Base-by-base conservation (phyloP, 805 yeast species). In the Cyberlindnera samutprakarnensis region DNA sequence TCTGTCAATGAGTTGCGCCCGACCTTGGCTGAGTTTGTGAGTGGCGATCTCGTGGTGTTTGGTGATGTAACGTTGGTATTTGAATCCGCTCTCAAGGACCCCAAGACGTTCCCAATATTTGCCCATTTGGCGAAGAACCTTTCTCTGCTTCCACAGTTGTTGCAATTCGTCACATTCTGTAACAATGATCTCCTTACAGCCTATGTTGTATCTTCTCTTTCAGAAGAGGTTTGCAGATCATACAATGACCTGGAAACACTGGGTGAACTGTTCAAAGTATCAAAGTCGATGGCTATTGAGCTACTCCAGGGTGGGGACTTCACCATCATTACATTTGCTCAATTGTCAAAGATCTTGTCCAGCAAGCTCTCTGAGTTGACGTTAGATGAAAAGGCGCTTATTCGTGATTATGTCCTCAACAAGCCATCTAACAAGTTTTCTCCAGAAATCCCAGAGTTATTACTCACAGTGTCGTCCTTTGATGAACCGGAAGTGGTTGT, bases 401-500 rank as follows among this genome's bases (percentile, higher is more conserved):
- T 59, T n/a, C 24, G 64, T 10, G 41, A 42, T 4, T 59, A 49
- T 38, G 36, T 59, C 4, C 39, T 53, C 6, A 42, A 51, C 2
- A 49, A 51, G 11, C 36, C 43, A 14, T 14, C 32, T 2, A 51
- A 51, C 33, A 62, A 59, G 36, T 63, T 52, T 31, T 44, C 49
- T 14, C 39, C 58, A 6, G 46, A 42, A 14, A 51, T 51, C 14
- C 49, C 57, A 6, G 38, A 40, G 13, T 44, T 60, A 17, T 43
- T 61, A 18, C 27, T 17, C 3, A 13, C 33, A 15, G 21, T 37
- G 21, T 25, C 36, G 17, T 29, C 25, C 21, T 32, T 24, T 25
- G 35, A 23, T 18, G 53, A 54, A 2, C 32, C 44, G 9, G 36
- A 38, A 9, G 43, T 54, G 6, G 31, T 49, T 13, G 44, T 53